Evolutionary conservation across 2,329 filamentous ascomycete species (phyloP).

Genomic region (Cercospora zeina): DNA sequence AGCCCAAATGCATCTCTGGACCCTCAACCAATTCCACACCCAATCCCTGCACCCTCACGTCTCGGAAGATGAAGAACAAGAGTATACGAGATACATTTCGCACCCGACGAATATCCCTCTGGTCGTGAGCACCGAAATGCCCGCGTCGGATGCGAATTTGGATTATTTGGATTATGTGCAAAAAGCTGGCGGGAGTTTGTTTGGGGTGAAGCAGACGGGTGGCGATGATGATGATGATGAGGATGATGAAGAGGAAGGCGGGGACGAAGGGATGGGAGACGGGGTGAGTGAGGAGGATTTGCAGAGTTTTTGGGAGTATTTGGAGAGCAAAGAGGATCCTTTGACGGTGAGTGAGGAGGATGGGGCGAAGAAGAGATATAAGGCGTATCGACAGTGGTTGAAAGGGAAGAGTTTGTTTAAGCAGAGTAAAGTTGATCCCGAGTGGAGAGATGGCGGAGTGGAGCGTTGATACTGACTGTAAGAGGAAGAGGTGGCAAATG

Average conservation of each 20-base stretch:
- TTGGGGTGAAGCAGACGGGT: conserved; percentile 12
- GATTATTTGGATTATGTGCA: conserved; percentile 83
- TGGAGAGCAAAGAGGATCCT: conserved; percentile 77
- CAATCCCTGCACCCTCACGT: conserved; percentile 86
- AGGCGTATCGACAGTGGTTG: conserved; percentile 93
- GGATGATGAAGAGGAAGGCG: conserved; percentile 39
- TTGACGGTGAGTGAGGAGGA: conserved; percentile 87
- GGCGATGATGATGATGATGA: conserved; percentile 47
- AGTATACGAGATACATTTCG: conserved; percentile 84
- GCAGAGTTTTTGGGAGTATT: conserved; percentile 72
- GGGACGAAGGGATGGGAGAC: conserved; percentile 47
- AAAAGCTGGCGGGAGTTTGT: conserved; percentile 64
- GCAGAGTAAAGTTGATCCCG: conserved; percentile 63
- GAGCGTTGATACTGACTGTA: not conserved
- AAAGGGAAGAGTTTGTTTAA: conserved; percentile 93
- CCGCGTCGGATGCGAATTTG: conserved; percentile 52
- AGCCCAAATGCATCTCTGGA: conserved; percentile 81
- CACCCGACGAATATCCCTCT: conserved; percentile 88
- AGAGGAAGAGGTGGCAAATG: no score
- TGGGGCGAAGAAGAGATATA: conserved; percentile 88
- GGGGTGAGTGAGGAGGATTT: conserved; percentile 63
- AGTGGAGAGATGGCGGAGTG: conserved; percentile 38
- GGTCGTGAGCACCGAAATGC: conserved; percentile 65
- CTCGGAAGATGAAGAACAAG: conserved; percentile 70
- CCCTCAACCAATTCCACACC: conserved; percentile 79